Evolutionary conservation across 1,139 yeast species (phyloP).

Genomic region (Wickerhamiella infanticola): DNA sequence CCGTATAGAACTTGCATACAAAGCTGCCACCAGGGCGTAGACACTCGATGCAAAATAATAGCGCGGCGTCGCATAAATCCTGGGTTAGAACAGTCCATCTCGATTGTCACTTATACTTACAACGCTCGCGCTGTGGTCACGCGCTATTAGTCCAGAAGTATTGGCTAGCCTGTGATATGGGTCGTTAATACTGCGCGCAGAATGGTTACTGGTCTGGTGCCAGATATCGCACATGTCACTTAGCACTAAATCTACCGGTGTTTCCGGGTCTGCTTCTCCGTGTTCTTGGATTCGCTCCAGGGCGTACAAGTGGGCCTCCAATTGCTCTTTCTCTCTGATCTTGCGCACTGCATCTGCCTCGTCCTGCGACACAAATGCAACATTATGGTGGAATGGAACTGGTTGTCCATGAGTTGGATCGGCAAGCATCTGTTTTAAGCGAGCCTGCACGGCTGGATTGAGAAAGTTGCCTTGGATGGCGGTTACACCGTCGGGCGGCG

Average conservation of each 20-base stretch:
- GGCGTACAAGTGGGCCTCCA: constrained; percentile 3
- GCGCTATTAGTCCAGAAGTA: constrained; percentile 45
- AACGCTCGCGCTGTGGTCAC: constrained; percentile 47
- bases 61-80: constrained; percentile 86
- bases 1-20: constrained; percentile 57
- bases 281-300: not conserved
- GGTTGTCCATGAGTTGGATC: constrained; percentile 20
- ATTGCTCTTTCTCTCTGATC: constrained; percentile 23
- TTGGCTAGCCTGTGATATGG: constrained; percentile 70
- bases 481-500: constrained; percentile 68
- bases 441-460: constrained; percentile 47
- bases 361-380: constrained; percentile 1
- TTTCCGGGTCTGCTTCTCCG: constrained; percentile 2
- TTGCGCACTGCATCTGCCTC: constrained; percentile 18
- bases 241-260: constrained; percentile 48
- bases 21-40: constrained; percentile 56
- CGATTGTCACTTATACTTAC: constrained; percentile 23
- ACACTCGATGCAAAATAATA: constrained; percentile 55
- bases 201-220: constrained; percentile 47
- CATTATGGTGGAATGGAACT: not conserved
- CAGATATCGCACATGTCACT: constrained; percentile 82
- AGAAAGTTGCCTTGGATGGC: constrained; percentile 78
- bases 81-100: constrained; percentile 13
- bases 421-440: constrained; percentile 39
- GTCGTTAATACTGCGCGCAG: constrained; percentile 59